Conservation (phyloP, 345 rosid genomes). For the Eucalyptus regnans region DNA sequence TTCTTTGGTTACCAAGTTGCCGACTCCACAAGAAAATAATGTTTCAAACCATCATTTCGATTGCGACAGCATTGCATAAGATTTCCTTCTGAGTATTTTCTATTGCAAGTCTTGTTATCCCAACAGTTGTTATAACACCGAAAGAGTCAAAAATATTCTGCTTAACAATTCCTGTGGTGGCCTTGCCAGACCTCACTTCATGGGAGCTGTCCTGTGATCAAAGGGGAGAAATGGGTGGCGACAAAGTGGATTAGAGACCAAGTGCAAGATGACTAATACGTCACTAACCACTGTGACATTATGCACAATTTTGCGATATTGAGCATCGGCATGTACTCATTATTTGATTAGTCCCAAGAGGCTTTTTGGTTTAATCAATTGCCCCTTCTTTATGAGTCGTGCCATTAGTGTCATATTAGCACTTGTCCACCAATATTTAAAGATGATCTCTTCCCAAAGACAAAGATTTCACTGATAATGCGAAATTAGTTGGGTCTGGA, state of each 20-base stretch:
- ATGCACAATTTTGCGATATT: neutral
- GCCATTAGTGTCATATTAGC: neutral
- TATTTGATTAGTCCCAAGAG: neutral
- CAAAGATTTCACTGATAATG: neutral
- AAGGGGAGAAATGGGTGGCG: conserved; percentile 91
- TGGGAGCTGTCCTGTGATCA: conserved; percentile 72
- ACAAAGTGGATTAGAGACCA: conserved; percentile 89
- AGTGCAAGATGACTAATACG: conserved; percentile 10
- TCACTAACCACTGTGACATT: neutral
- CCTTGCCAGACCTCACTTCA: conserved; percentile 69
- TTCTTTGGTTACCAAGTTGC: neutral
- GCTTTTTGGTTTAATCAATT: neutral
- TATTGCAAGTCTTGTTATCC: neutral
- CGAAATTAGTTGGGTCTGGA: neutral
- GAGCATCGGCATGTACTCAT: neutral
- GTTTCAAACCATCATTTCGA: neutral
- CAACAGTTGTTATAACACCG: neutral
- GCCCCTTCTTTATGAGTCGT: neutral
- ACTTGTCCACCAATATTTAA: neutral
- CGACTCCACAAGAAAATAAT: neutral
- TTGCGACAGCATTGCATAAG: neutral
- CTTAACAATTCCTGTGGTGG: neutral
- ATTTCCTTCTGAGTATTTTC: neutral
- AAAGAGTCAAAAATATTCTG: neutral
- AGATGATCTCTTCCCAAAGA: neutral